Evolutionary conservation across 2,329 filamentous ascomycete species (phyloP), one percentile per base, ranked within the genome.

Genomic region (Ophiosphaerella narmari): DNA sequence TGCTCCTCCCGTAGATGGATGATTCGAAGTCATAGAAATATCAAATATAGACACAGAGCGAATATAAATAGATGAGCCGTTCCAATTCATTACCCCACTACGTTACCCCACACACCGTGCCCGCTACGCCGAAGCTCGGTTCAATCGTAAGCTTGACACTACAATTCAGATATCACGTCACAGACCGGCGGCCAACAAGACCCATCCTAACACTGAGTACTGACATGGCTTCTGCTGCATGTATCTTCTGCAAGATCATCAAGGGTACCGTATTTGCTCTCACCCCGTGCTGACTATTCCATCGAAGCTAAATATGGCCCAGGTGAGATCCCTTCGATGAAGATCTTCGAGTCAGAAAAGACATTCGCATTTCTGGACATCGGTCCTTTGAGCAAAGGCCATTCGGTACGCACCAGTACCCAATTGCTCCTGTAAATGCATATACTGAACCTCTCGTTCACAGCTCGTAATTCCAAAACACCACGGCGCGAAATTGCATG

Each of bases 161-260:
- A 51, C 50, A 42, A 51, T 9, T 6, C 11, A 29, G 26, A 52
- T 54, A 60, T 60, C 60, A 62, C 60, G 56, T 55, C 54, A 65
- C 59, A 11, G 6, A 29, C 26, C 26, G 11, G 26, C 42, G 52
- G 50, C 48, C 44, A 55, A 51, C 51, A 40, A 39, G 23, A 40
- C 18, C 14, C 35, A 37, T 44, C 18, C 21, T 26, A 14, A 56
- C 41, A 35, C 47, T 62, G 64, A 67, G 62, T 50, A 70, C 67
- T 67, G 66, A 53, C 66, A 83, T 84, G 78, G 82, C 87, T 48
- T 80, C 87, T 55, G 82, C 86, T 46, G 80, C 87, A 57, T 99
- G 94, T 74, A 91, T 97, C 71, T 99, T 99, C 80, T 99, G 94
- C 83, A 96, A 91, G 76, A 97, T 99, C 73, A 88, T 99, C 80